Conservation (phyloP, 31 red algal species). For the Odonthalia washingtoniensis region DNA sequence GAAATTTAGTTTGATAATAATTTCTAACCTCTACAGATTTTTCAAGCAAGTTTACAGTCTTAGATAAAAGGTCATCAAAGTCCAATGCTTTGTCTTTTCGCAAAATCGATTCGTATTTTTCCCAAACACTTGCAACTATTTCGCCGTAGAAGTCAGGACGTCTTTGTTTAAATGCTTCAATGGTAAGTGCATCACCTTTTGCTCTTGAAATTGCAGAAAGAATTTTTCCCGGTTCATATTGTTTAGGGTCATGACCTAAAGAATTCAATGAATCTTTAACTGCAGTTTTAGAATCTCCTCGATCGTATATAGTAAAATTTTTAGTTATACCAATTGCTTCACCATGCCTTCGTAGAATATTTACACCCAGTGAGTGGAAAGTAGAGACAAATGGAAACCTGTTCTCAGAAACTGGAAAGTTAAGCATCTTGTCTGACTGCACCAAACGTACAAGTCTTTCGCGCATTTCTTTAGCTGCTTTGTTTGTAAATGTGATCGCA, state of each 20-base stretch:
- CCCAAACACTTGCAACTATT: conserved; percentile 9
- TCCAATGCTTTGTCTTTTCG: conserved; percentile 66
- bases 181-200: conserved; percentile 34
- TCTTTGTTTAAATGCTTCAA: conserved; percentile 35
- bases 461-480: conserved; percentile 89
- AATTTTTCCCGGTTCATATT: conserved; percentile 5
- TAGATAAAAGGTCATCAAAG: conserved; percentile 89
- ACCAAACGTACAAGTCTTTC: conserved; percentile 63
- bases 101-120: conserved; percentile 67
- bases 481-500: conserved; percentile 94
- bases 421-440: conserved; percentile 27
- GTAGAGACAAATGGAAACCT: conserved; percentile 45
- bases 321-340: conserved; percentile 55
- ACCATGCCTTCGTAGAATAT: conserved; percentile 67
- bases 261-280: conserved; percentile 53
- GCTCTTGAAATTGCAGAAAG: conserved; percentile 59
- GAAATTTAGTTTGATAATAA: conserved; percentile 38
- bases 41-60: conserved; percentile 56
- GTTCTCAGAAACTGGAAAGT: conserved; percentile 7
- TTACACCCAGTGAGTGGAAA: conserved; percentile 77
- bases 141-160: conserved; percentile 37
- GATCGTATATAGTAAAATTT: conserved; percentile 64
- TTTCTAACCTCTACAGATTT: conserved; percentile 35
- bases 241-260: conserved; percentile 11
- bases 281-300: conserved; percentile 55